These are phyloP conservation scores for Cercospora janseana DNA, from an alignment of 2,329 filamentous ascomycete species.

Conservation along the genomic window DNA sequence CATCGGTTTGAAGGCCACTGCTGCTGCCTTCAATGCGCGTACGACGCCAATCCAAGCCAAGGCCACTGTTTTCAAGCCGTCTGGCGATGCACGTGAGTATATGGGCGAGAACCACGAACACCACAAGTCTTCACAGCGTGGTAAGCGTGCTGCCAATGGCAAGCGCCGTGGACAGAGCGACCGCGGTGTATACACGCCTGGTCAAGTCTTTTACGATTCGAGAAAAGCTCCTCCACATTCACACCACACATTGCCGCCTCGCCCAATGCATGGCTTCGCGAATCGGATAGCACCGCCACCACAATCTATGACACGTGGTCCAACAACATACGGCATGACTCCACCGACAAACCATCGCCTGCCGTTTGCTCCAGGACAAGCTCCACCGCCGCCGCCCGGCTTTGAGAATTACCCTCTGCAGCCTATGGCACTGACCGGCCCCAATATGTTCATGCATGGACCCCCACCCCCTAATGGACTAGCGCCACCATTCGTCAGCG, in stretches of 20 bases:
- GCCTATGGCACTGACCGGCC: background rate
- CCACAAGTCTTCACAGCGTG: background rate
- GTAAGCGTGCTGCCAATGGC: conserved; percentile 13
- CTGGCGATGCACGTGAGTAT: conserved; percentile 3
- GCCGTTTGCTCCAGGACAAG: background rate
- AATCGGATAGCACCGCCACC: background rate
- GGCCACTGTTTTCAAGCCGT: background rate
- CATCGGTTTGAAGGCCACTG: background rate
- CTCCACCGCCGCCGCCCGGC: conserved; percentile 5
- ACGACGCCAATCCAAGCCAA: conserved; percentile 6
- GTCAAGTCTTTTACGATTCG: background rate
- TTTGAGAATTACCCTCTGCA: background rate
- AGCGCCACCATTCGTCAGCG: background rate
- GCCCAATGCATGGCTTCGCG: background rate
- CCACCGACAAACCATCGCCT: no score
- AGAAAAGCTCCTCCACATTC: background rate
- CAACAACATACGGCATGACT: background rate
- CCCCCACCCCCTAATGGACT: background rate
- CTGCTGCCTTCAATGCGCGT: conserved; percentile 7
- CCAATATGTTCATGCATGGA: conserved; percentile 1
- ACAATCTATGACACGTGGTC: background rate
- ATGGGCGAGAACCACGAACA: background rate
- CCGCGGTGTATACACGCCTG: background rate
- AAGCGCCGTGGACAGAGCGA: conserved; percentile 12
- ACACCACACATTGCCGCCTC: background rate